These are phyloP conservation scores for Acanthamoeba royreba DNA, from an alignment of 208 protist species.

Conservation along the genomic window DNA sequence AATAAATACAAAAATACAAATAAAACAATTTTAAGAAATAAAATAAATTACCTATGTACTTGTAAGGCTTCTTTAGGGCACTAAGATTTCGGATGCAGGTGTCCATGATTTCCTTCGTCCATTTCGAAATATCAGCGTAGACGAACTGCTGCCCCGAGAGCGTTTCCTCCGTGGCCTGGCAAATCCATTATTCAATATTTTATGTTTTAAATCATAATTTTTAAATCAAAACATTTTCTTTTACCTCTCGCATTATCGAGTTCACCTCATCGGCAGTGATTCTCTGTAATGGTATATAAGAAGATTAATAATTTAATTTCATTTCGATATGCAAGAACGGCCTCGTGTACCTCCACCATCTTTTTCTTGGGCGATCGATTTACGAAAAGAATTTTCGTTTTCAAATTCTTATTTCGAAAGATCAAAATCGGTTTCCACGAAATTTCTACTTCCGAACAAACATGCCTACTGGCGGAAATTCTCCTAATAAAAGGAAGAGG, in stretches of 20 bases:
- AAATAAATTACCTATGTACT: constrained; percentile 79
- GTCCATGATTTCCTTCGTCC: constrained; percentile 79
- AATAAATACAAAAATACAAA: background rate
- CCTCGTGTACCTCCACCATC: too few species aligned
- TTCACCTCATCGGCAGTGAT: background rate
- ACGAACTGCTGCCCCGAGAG: constrained; percentile 59
- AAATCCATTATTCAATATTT: too few species aligned
- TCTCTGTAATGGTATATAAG: background rate
- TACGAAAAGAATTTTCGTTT: too few species aligned
- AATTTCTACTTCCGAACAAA: too few species aligned
- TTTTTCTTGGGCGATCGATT: too few species aligned
- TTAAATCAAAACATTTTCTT: too few species aligned
- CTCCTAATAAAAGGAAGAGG: too few species aligned
- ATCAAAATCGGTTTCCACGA: too few species aligned
- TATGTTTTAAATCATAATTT: too few species aligned
- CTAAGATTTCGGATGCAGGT: constrained; percentile 71
- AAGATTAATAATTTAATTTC: background rate
- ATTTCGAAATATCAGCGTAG: constrained; percentile 74
- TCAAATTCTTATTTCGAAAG: too few species aligned
- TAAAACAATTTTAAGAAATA: background rate
- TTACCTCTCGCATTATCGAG: background rate
- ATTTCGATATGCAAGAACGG: too few species aligned
- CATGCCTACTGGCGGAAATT: too few species aligned
- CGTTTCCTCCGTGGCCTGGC: constrained; percentile 64
- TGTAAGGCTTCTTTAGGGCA: constrained; percentile 79